These are phyloP conservation scores for Anthracocystis panici-leucophaei DNA, from an alignment of 1,284 basidiomycete species.

Conservation along the genomic window DNA sequence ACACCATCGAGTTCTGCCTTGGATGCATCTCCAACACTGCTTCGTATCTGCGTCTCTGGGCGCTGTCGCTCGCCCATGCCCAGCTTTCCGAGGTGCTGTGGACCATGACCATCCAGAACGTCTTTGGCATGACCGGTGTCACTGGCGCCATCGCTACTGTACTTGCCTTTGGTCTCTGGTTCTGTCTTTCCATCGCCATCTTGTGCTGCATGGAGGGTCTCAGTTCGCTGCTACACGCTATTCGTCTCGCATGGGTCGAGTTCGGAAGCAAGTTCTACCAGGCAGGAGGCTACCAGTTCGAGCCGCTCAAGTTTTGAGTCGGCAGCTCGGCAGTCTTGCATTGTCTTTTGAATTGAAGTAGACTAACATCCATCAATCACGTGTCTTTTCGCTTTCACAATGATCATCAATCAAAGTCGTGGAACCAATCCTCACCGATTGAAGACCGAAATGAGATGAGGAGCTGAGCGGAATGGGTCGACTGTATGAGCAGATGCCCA, in stretches of 20 bases:
- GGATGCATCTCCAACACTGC: conserved; percentile 99
- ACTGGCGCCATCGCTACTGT: conserved; percentile 75
- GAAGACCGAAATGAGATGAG: background rate
- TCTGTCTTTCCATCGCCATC: conserved; percentile 78
- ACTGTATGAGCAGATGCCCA: background rate
- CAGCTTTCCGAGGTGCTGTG: conserved; percentile 89
- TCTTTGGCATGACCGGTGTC: conserved; percentile 71
- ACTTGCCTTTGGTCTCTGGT: conserved; percentile 83
- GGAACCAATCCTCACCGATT: background rate
- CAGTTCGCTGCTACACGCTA: conserved; percentile 84
- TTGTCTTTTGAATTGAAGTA: background rate
- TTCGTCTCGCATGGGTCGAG: conserved; percentile 98
- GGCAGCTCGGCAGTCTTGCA: background rate
- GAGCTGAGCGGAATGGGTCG: conserved; percentile 4
- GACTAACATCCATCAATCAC: background rate
- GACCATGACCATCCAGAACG: conserved; percentile 69
- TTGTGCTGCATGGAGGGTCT: conserved; percentile 90
- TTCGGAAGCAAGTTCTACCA: conserved; percentile 96
- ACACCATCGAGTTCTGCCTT: conserved; percentile 85
- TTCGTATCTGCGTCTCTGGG: conserved; percentile 98
- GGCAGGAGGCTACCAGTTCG: conserved; percentile 80
- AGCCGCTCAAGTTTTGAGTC: conserved; percentile 59
- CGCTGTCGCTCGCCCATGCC: conserved; percentile 95
- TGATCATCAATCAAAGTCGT: conserved; percentile 2
- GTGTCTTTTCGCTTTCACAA: background rate